Base-by-base conservation (phyloP, 2,329 filamentous ascomycete species). In the Sporothrix pseudoabietina region DNA sequence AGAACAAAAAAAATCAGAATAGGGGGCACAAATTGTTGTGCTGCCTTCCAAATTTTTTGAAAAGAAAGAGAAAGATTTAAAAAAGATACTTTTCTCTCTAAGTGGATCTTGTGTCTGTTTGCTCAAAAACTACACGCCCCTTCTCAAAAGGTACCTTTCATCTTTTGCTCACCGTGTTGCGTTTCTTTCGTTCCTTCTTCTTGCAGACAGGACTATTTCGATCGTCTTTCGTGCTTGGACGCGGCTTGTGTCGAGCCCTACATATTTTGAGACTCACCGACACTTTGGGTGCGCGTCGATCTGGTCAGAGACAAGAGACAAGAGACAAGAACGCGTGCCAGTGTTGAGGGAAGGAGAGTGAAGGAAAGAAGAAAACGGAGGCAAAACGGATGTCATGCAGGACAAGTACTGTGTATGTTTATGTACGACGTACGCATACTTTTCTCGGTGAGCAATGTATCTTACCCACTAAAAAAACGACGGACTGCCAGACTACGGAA, bases 211-310 rank as follows among this genome's bases (percentile, higher is more conserved):
- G 39, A 44, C 8, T 44, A 44, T 44, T 44, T 12, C 41, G 41
- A 44, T 14, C 41, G 49, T 52, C 41, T 61, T 32, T 49, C 32
- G 49, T 69, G 26, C 47, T 69, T 54, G 66, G 44, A 69, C 66
- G 14, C 44, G 65, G 65, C 19, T 30, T 52, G 22, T 52, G 41
- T 44, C 41, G 44, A 49, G 44, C 44, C 44, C 19, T 49, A 22
- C 41, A 65, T 66, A 9, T 47, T 49, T 68, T 14, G 65, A 68
- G 65, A 52, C 65, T 69, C 68, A 70, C 68, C 68, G 68, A 70
- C 68, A 47, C 68, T 57, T 70, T 70, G 68, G 68, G 49, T 70
- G n/a, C n/a, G 52, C 35, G 68, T 70, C 52, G 68, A 70, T 70
- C 68, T 70, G 14, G 32, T 32, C 32, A 69, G 66, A 69, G 47